Conservation (phyloP, 768 basidiomycete genomes). For the Mycena galericulata region DNA sequence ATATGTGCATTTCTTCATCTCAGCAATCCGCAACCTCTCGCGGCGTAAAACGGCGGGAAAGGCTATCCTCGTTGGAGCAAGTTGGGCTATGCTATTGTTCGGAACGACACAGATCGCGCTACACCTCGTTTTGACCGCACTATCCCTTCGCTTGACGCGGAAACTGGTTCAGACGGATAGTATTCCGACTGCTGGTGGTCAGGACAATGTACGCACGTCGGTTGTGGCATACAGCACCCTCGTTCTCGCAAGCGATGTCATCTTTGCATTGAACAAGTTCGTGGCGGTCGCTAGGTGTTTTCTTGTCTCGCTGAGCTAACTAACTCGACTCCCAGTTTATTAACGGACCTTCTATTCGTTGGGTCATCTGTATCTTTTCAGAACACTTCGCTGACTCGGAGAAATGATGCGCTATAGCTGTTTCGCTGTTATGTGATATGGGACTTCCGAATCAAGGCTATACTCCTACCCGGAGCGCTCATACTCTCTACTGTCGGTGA, state of each 20-base stretch:
- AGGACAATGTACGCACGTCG: too few species aligned
- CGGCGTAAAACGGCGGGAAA: too few species aligned
- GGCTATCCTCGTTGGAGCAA: too few species aligned
- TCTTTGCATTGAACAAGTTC: neutral
- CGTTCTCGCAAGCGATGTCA: neutral
- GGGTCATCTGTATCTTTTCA: neutral
- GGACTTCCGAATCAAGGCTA: neutral
- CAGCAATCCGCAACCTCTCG: too few species aligned
- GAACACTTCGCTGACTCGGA: neutral
- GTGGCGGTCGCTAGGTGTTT: neutral
- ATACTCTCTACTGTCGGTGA: neutral
- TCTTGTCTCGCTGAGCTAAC: neutral
- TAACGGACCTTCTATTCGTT: neutral
- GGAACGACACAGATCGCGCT: too few species aligned
- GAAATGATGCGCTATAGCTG: too few species aligned
- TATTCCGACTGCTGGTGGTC: too few species aligned
- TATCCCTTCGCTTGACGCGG: too few species aligned
- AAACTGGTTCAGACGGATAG: too few species aligned
- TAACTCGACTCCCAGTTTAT: neutral
- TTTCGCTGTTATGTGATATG: conserved; percentile 14
- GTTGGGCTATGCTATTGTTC: too few species aligned
- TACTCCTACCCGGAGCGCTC: neutral
- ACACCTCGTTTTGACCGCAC: too few species aligned
- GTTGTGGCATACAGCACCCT: neutral
- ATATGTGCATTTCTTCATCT: too few species aligned